Percentiles rank a stretch among this genome's conserved stretches.
phyloP scores from a whole-genome alignment of 1,284 basidiomycete genomes.

The Taiwanofungus camphoratus region DNA sequence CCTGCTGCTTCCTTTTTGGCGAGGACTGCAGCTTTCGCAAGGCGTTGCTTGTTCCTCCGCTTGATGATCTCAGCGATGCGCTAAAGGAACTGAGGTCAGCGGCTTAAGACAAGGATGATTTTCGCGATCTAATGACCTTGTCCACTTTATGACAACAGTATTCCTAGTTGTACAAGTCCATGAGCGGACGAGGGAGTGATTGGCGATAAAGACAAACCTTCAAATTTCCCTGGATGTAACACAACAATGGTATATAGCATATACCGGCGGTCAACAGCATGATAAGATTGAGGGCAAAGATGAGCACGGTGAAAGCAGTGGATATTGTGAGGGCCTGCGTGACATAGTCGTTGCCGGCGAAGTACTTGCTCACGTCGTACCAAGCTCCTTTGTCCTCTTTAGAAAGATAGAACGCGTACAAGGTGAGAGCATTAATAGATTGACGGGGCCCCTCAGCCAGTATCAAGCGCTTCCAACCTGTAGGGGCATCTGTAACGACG shows the following conservation, averaged over 20 bases:
- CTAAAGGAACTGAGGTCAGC: slow-evolving; percentile 28
- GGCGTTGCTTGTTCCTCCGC: slow-evolving; percentile 82
- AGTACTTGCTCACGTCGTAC: slow-evolving; percentile 67
- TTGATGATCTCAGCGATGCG: slow-evolving; percentile 93
- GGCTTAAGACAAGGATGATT: background rate
- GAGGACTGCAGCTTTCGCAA: slow-evolving; percentile 75
- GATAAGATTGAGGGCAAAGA: slow-evolving; percentile 82
- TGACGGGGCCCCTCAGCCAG: slow-evolving; percentile 97
- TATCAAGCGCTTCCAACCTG: slow-evolving; percentile 93
- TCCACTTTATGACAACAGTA: slow-evolving; percentile 99
- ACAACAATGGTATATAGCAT: slow-evolving; percentile 88
- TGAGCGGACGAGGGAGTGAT: slow-evolving; percentile 1
- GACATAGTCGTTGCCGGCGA: slow-evolving; percentile 60
- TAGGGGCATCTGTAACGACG: slow-evolving; percentile 8
- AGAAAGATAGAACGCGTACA: slow-evolving; percentile 87
- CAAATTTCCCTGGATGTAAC: slow-evolving; percentile 93
- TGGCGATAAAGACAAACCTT: slow-evolving; percentile 48
- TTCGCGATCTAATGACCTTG: slow-evolving; percentile 54
- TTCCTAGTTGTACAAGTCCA: slow-evolving; percentile 50
- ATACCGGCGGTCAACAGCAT: slow-evolving; percentile 81
- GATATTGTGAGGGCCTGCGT: slow-evolving; percentile 83
- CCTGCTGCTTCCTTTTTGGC: slow-evolving; percentile 89
- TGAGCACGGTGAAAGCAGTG: slow-evolving; percentile 85
- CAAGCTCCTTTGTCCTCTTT: slow-evolving; percentile 64
- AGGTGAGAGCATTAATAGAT: slow-evolving; percentile 90